Conservation (phyloP, 805 yeast genomes). For the Barnettozyma salicaria region DNA sequence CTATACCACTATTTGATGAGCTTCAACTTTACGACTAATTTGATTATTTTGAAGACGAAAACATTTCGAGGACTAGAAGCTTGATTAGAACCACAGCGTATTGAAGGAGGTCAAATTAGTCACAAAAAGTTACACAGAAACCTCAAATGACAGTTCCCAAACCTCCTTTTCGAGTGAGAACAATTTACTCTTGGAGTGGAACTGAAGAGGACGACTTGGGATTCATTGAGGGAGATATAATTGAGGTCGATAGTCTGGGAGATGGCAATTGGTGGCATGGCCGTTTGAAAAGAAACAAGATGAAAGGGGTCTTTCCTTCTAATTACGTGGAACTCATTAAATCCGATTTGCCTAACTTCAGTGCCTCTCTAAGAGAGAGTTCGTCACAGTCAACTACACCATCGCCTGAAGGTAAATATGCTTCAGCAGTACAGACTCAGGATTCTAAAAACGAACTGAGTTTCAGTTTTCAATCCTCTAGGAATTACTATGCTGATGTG, state of each 20-base stretch:
- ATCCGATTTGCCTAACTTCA: slow-evolving; percentile 22
- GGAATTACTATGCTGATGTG: slow-evolving; percentile 16
- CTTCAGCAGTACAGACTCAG: not conserved
- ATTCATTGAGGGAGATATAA: slow-evolving; percentile 86
- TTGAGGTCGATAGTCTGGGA: slow-evolving; percentile 72
- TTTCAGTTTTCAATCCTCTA: slow-evolving; percentile 26
- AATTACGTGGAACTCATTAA: slow-evolving; percentile 68
- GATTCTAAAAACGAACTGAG: slow-evolving; percentile 19
- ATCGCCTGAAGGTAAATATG: not conserved
- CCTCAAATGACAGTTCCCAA: slow-evolving; percentile 32
- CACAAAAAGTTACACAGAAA: no score
- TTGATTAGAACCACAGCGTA: not conserved
- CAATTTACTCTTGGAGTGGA: slow-evolving; percentile 92
- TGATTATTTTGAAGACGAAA: not conserved
- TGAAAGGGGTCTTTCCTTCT: slow-evolving; percentile 81
- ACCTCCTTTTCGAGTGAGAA: slow-evolving; percentile 69
- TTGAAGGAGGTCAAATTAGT: no score
- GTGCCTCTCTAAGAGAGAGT: slow-evolving; percentile 2
- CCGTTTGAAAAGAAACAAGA: slow-evolving; percentile 65
- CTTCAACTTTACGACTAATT: not conserved
- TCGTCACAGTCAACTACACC: slow-evolving; percentile 1
- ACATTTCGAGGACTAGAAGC: no score
- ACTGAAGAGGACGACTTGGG: slow-evolving; percentile 86
- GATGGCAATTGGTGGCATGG: slow-evolving; percentile 96
- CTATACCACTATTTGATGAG: slow-evolving; percentile 5